Percentiles rank a stretch among this genome's conserved stretches.
phyloP scores from a whole-genome alignment of 768 basidiomycete species.

The Boletus insuetus region DNA sequence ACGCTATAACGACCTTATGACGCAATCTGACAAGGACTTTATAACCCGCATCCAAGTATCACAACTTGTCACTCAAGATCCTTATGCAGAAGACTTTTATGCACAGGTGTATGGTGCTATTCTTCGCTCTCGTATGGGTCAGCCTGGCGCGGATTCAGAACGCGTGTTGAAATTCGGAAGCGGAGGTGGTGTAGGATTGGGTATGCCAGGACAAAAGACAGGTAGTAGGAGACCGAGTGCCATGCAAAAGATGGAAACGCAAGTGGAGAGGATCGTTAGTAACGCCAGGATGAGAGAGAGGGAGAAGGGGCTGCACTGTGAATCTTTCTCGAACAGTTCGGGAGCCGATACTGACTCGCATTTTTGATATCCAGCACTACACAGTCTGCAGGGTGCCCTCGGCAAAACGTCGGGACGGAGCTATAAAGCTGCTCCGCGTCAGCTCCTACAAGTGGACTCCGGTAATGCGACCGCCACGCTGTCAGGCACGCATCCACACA shows the following conservation, averaged over 20 bases:
- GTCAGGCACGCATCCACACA: constrained; percentile 45
- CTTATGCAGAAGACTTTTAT: constrained; percentile 97
- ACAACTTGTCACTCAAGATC: constrained; percentile 95
- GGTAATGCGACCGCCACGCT: constrained; percentile 34
- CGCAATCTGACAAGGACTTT: constrained; percentile 98
- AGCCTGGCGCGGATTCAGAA: constrained; percentile 56
- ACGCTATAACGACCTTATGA: constrained; percentile 93
- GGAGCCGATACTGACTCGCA: background rate
- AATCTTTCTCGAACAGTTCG: constrained; percentile 19
- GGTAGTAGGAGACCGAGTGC: constrained; percentile 74
- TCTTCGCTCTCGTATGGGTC: constrained; percentile 73
- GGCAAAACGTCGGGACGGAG: constrained; percentile 93
- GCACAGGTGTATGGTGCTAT: constrained; percentile 93
- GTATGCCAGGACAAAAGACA: constrained; percentile 44
- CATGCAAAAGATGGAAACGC: constrained; percentile 91
- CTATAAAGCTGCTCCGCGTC: constrained; percentile 94
- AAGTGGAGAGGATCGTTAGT: constrained; percentile 94
- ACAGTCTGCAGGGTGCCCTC: constrained; percentile 87
- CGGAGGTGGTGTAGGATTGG: constrained; percentile 81
- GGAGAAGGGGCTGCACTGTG: constrained; percentile 69
- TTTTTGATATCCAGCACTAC: constrained; percentile 45
- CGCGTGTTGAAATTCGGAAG: constrained; percentile 85
- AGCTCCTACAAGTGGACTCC: constrained; percentile 86
- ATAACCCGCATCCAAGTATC: constrained; percentile 99
- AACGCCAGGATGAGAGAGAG: constrained; percentile 85